Evolutionary conservation across 148 eudicot species (phyloP).

Genomic region (Vaccinium myrtillus): DNA sequence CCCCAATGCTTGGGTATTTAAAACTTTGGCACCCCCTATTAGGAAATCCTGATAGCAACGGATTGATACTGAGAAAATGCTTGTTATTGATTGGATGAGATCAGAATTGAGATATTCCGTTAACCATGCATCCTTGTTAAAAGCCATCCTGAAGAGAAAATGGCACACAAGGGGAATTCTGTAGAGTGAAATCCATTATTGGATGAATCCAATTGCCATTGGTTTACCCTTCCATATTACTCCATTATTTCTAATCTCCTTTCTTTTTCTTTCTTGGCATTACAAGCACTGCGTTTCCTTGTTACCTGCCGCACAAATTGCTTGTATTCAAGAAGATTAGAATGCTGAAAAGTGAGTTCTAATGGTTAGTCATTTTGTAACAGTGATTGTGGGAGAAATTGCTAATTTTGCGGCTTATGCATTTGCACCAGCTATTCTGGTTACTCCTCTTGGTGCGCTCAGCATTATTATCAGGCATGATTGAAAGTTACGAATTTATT

Average conservation of each 20-base stretch:
- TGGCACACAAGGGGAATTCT: not conserved
- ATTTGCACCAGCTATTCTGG: slow-evolving; percentile 84
- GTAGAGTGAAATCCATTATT: not conserved
- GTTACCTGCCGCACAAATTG: not conserved
- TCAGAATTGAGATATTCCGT: not conserved
- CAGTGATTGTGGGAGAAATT: slow-evolving; percentile 86
- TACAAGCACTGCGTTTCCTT: not conserved
- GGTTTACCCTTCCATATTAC: not conserved
- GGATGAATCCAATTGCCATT: not conserved
- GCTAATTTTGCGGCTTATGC: slow-evolving; percentile 94
- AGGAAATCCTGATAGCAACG: too few relatives aligned
- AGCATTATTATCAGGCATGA: slow-evolving; percentile 77
- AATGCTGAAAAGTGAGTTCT: slow-evolving; percentile 16
- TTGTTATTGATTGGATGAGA: too few relatives aligned
- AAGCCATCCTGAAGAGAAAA: not conserved
- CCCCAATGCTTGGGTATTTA: too few relatives aligned
- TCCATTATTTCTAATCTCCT: not conserved
- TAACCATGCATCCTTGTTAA: not conserved
- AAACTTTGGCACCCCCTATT: too few relatives aligned
- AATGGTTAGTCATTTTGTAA: slow-evolving; percentile 24
- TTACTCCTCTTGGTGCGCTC: slow-evolving; percentile 88
- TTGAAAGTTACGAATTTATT: not conserved
- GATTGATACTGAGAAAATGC: too few relatives aligned
- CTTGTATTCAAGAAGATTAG: not conserved
- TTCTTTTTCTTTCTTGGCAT: not conserved